Base-by-base conservation (phyloP, 208 protist species). In the Novymonas esmeraldas region DNA sequence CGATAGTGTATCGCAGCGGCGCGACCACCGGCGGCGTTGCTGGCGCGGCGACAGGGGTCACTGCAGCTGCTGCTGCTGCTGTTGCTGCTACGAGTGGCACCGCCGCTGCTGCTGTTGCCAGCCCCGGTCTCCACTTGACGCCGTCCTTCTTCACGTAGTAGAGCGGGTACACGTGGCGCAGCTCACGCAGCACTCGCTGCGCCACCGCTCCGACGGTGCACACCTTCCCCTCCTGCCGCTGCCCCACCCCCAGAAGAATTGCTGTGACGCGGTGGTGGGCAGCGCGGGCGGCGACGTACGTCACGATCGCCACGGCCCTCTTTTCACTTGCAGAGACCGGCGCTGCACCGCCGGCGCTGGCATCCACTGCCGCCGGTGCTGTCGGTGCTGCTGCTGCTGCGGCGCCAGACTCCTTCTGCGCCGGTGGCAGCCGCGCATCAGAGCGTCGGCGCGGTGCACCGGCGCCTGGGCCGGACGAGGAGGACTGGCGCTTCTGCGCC, bases 71-170 rank as follows among this genome's bases (percentile, higher is more conserved):
- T 11, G 22, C 42, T 13, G 60, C 11, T 2, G 44, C 16, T 0
- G 16, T 50, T 3, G 45, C 22, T n/a, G n/a, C n/a, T n/a, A 28
- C 13, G 52, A 41, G 14, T 6, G 10, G 31, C 6, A 51, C 38
- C 4, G 58, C 18, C 16, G 22, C 42, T 13, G 60, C 11, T 2
- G 44, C 16, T 0, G 16, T 50, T 3, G 45, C 22, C 45, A 55
- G 45, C 34, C 18, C 34, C 2, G 59, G 50, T 2, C 87, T 71
- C 57, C 84, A 60, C 42, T 79, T 83, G 13, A 71, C 73, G 22
- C 87, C 87, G 49, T 82, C 78, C n/a, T 67, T 70, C 69, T 93
- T 93, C 4, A 93, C 70, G 63, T 81, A 93, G 52, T 79, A 85
- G 20, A 93, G 42, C 0, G 73, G 45, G 39, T 85, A 72, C 42